Conservation (phyloP, 176 grass and related monocot genomes). For the Tillandsia leiboldiana region DNA sequence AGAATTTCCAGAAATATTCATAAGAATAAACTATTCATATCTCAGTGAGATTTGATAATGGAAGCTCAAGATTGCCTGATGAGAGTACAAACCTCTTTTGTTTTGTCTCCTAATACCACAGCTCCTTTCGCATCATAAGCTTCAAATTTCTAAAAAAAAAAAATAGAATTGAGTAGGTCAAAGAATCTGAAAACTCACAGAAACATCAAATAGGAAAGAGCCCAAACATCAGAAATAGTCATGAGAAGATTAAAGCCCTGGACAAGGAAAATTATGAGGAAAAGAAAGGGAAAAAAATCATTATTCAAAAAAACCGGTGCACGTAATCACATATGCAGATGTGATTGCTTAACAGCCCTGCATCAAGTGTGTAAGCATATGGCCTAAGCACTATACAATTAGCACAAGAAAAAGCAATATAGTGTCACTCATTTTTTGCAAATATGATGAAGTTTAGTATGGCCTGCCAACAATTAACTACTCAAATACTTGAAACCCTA, state of each 20-base stretch:
- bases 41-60: neutral
- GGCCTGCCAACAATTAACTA: too few relatives aligned
- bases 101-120: constrained; percentile 80
- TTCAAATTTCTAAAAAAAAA: constrained; percentile 78
- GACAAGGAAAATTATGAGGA: neutral
- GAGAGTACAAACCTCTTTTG: constrained; percentile 54
- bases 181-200: neutral
- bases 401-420: constrained; percentile 7
- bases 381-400: neutral
- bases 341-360: too few relatives aligned
- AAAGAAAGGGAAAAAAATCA: constrained; percentile 7
- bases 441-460: too few relatives aligned
- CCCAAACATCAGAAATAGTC: constrained; percentile 3
- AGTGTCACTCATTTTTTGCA: too few relatives aligned
- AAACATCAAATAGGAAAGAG: neutral
- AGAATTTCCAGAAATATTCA: too few relatives aligned
- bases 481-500: too few relatives aligned
- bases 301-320: neutral
- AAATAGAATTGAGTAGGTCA: constrained; percentile 8
- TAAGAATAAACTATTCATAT: constrained; percentile 2
- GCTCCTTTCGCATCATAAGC: constrained; percentile 75
- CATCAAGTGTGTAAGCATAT: neutral
- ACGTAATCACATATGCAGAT: too few relatives aligned
- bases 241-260: neutral
- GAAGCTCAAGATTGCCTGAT: neutral